Base-by-base conservation (phyloP, 1,284 basidiomycete species). In the Salmacisia buchloeana region DNA sequence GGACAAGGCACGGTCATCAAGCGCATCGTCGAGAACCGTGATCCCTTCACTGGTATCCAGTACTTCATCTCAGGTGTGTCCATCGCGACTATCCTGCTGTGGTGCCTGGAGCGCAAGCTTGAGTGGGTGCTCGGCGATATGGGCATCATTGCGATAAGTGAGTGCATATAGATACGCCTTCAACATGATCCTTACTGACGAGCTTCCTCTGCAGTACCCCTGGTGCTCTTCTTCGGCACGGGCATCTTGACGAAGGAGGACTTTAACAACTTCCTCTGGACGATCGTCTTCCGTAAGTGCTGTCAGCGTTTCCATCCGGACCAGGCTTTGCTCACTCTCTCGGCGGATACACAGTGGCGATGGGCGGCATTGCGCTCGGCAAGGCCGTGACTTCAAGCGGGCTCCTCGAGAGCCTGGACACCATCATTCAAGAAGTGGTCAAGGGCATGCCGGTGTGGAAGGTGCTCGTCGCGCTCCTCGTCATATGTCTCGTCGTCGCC, bases 351-450 rank as follows among this genome's bases (percentile, higher is more conserved):
- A 5, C 49, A 54, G 49, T 80, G 6, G 78, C 78, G n/a, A 98
- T 98, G 94, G 94, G 96, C 21, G 94, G 96, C 36, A 94, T 97
- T 59, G 92, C 93, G 0, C 86, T 97, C 2, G 96, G 94, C 57
- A 92, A 97, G 78, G 94, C 92, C 1, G 94, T 98, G 2, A 85
- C 88, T 21, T 89, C 90, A 1, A 94, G 91, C 43, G 94, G 96
- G 0, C 83, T 98, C 41, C 84, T 97, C 34, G 86, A 70, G 45
- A 67, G 73, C 43, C 58, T 76, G 15, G 72, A 75, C 33, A 56
- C 80, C 0, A 77, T 86, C 18, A 88, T 97, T 62, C 86, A 89
- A 54, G 76, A 82, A 6, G 74, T 89, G 29, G 87, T 97, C 18
- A 81, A 86, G 2, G 92, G 88, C 1, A 83, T 89, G 65, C 83